A percentile compares a stretch with the other conserved stretches of the same genome.
These are phyloP conservation scores for Pyrenochaeta sp. DNA, from an alignment of 2,329 filamentous ascomycete species.

Conservation along the genomic window DNA sequence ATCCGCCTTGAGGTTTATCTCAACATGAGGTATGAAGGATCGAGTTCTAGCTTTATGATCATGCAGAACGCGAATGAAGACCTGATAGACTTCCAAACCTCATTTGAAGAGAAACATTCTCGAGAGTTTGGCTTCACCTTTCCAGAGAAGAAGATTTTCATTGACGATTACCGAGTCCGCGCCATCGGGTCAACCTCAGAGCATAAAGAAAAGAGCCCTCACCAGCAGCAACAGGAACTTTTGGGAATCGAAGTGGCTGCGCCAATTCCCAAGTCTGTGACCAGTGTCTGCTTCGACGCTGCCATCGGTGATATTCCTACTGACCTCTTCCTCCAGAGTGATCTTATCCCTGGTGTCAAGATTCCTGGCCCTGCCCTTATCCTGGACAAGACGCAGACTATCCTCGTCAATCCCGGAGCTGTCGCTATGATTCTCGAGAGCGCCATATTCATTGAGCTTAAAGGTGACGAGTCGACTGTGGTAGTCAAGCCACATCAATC, in stretches of 20 bases:
- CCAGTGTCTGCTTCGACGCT: conserved; percentile 81
- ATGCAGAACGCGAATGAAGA: conserved; percentile 78
- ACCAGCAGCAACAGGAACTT: conserved; percentile 51
- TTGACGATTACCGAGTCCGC: conserved; percentile 84
- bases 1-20: conserved; percentile 69
- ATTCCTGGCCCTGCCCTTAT: conserved; percentile 76
- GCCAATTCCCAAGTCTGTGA: background rate
- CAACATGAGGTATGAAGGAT: conserved; percentile 89
- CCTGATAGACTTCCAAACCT: conserved; percentile 69
- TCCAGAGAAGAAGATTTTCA: conserved; percentile 78
- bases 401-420: conserved; percentile 80
- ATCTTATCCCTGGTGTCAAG: conserved; percentile 61
- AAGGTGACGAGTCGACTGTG: background rate
- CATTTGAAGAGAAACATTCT: conserved; percentile 80
- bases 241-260: background rate
- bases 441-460: conserved; percentile 70
- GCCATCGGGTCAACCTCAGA: conserved; percentile 62
- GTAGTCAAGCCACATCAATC: background rate
- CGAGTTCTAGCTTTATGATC: conserved; percentile 87
- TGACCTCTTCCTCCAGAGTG: conserved; percentile 72
- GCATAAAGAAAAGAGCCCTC: conserved; percentile 61
- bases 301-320: conserved; percentile 74
- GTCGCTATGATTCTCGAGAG: conserved; percentile 82
- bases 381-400: conserved; percentile 85
- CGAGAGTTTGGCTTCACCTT: conserved; percentile 91